Percentiles rank a stretch among this genome's conserved stretches.
Conservation (phyloP, 2,329 filamentous ascomycete genomes). For the Teratosphaeria epicoccoides region DNA sequence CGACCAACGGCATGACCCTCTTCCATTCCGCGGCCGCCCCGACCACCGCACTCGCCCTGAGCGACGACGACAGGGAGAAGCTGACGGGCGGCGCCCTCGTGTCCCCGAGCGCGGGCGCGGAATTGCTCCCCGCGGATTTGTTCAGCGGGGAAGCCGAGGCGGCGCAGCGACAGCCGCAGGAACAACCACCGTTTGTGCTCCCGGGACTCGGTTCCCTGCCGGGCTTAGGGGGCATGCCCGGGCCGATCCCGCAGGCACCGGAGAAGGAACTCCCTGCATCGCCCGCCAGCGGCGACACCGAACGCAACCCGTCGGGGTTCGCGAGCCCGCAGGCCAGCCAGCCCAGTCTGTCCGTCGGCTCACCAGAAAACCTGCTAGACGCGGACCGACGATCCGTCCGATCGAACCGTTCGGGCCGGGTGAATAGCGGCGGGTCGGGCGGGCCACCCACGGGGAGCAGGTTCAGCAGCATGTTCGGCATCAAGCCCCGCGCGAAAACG, state of each 20-base stretch:
- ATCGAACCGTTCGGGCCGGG: slow-evolving; percentile 41
- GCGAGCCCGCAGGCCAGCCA: slow-evolving; percentile 38
- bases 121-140: slow-evolving; percentile 58
- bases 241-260: slow-evolving; percentile 6
- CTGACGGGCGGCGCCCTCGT: slow-evolving; percentile 57
- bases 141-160: slow-evolving; percentile 24
- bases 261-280: slow-evolving; percentile 25
- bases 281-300: slow-evolving; percentile 30
- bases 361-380: slow-evolving; percentile 32
- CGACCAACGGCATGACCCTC: slow-evolving; percentile 52
- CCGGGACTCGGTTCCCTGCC: slow-evolving; percentile 27
- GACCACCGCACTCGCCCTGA: slow-evolving; percentile 35
- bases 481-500: slow-evolving; percentile 52
- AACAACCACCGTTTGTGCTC: slow-evolving; percentile 13
- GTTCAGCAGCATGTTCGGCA: slow-evolving; percentile 44
- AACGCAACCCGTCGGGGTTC: slow-evolving; percentile 34
- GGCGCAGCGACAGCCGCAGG: slow-evolving; percentile 4
- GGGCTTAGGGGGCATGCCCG: slow-evolving; percentile 32
- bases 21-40: slow-evolving; percentile 23
- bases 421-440: slow-evolving; percentile 27
- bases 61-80: slow-evolving; percentile 52
- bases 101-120: slow-evolving; percentile 62
- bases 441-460: slow-evolving; percentile 34
- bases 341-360: slow-evolving; percentile 32
- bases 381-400: slow-evolving; percentile 37